These are phyloP conservation scores for Ophiostoma sp. DNA, from an alignment of 2,329 filamentous ascomycete species.

Conservation along the genomic window DNA sequence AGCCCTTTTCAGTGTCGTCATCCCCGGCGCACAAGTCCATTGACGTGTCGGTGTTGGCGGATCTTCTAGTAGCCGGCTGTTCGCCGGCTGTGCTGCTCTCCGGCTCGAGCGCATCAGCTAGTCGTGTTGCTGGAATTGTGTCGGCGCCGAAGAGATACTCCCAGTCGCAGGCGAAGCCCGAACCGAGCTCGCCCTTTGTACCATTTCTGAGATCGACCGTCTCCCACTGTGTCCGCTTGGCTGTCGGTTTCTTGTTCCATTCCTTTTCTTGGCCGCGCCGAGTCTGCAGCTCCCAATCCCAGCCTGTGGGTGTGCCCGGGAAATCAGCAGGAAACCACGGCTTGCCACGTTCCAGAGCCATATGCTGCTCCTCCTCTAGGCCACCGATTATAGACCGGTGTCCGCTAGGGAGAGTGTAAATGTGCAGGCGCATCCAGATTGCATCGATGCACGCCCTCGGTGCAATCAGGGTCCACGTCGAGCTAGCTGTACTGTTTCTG, in stretches of 20 bases:
- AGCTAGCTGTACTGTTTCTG: constrained; percentile 14
- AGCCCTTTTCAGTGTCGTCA: neutral
- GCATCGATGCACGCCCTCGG: constrained; percentile 86
- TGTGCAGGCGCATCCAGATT: constrained; percentile 81
- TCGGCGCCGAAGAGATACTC: constrained; percentile 54
- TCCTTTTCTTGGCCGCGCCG: constrained; percentile 51
- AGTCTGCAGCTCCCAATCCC: constrained; percentile 68
- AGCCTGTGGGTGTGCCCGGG: constrained; percentile 72
- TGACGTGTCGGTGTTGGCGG: neutral
- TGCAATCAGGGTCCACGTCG: constrained; percentile 69
- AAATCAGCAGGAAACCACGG: constrained; percentile 87
- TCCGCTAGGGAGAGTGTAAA: constrained; percentile 64
- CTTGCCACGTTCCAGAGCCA: constrained; percentile 69
- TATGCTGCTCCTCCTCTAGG: constrained; percentile 69
- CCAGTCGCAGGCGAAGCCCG: constrained; percentile 80
- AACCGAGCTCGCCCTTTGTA: constrained; percentile 72
- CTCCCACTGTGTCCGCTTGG: constrained; percentile 71
- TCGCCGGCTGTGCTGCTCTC: neutral
- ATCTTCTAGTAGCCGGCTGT: neutral
- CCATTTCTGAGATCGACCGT: constrained; percentile 67
- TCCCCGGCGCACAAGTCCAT: constrained; percentile 16
- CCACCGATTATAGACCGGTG: constrained; percentile 74
- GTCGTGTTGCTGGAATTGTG: constrained; percentile 19
- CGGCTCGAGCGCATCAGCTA: neutral
- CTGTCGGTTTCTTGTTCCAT: constrained; percentile 75